A percentile compares a stretch with the other conserved stretches of the same genome.
Conservation (phyloP, 1,139 yeast species). For the Debaryomyces singareniensis region DNA sequence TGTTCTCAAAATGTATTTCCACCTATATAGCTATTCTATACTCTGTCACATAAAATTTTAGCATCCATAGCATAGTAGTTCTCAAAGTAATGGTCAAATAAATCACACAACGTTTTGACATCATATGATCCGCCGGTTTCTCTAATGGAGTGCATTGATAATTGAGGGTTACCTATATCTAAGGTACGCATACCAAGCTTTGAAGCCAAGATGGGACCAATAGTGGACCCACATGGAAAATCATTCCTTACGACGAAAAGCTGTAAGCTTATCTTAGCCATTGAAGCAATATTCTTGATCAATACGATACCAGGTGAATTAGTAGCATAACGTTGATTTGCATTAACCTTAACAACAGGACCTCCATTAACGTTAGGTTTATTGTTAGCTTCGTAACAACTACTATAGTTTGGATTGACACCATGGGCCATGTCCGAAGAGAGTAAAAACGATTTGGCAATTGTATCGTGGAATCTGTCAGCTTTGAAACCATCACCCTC, state of each 20-base stretch:
- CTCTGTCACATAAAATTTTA: conserved; percentile 21
- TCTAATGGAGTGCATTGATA: conserved; percentile 93
- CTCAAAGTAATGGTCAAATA: conserved; percentile 60
- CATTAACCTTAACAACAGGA: conserved; percentile 89
- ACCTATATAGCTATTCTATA: conserved; percentile 6
- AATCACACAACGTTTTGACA: conserved; percentile 51
- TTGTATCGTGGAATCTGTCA: conserved; percentile 48
- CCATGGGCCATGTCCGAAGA: conserved; percentile 98
- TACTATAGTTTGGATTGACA: conserved; percentile 84
- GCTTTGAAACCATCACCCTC: conserved; percentile 6
- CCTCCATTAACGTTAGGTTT: conserved; percentile 81
- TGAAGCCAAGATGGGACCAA: conserved; percentile 89
- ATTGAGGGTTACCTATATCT: conserved; percentile 90
- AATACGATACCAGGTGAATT: conserved; percentile 85
- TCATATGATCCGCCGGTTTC: conserved; percentile 89
- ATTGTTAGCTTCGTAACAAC: conserved; percentile 69
- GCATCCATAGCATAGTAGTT: conserved; percentile 23
- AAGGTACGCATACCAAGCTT: conserved; percentile 84
- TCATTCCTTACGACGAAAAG: conserved; percentile 87
- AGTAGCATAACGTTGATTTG: conserved; percentile 92
- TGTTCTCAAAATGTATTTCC: conserved; percentile 23
- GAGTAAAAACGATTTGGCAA: conserved; percentile 78
- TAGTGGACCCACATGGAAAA: conserved; percentile 93
- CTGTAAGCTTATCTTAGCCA: conserved; percentile 63
- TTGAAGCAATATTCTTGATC: conserved; percentile 64